Evolutionary conservation across 2,329 filamentous ascomycete genomes (phyloP).

Genomic region (Paraphaeosphaeria minitans): DNA sequence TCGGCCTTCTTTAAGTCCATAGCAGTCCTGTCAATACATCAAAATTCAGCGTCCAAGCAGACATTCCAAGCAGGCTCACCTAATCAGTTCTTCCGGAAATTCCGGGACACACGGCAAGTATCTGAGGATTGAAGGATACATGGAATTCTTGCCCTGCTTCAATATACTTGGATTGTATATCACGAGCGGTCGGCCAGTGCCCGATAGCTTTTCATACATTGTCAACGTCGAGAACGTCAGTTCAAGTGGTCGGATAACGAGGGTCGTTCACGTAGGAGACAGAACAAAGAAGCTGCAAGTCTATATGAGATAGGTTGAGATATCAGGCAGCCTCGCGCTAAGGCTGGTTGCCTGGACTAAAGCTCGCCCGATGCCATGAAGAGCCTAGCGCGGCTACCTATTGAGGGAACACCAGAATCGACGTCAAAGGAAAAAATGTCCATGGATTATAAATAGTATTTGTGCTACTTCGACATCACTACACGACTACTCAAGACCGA

Average conservation of each 20-base stretch:
- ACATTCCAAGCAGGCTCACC: not conserved
- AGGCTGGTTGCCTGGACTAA: not conserved
- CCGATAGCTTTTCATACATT: not conserved
- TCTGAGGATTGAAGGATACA: not conserved
- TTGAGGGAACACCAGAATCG: not conserved
- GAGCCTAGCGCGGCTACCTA: not conserved
- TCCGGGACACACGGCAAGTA: not conserved
- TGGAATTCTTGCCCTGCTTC: not conserved
- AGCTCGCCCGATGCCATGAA: not conserved
- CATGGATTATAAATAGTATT: not conserved
- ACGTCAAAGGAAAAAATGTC: not conserved
- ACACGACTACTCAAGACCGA: constrained; percentile 32
- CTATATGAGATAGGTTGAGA: not conserved
- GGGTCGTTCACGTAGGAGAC: not conserved
- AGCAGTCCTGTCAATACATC: too few species aligned
- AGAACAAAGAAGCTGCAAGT: not conserved
- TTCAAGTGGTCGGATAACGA: too few species aligned
- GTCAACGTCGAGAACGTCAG: not conserved
- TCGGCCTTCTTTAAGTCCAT: too few species aligned
- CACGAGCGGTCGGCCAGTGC: not conserved
- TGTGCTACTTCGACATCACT: not conserved
- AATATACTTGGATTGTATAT: not conserved
- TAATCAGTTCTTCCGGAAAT: not conserved
- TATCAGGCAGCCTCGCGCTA: not conserved
- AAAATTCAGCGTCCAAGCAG: too few species aligned